Evolutionary conservation across 257 asterid species (phyloP), one percentile per base, ranked within the genome.

Genomic region (Datura wrightii): DNA sequence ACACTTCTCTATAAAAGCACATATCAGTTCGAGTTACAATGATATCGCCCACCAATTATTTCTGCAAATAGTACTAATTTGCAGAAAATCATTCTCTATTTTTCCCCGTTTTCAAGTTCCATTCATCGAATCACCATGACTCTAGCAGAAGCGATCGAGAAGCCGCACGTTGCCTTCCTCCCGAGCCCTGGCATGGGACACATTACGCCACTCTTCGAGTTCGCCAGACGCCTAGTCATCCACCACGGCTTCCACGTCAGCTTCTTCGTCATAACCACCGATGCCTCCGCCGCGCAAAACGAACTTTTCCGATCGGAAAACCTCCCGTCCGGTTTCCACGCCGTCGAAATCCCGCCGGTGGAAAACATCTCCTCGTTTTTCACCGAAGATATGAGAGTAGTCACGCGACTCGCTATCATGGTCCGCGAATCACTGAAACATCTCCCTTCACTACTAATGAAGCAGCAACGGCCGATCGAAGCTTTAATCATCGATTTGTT

Each of bases 161-260:
- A 84, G 24, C 87, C 85, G 0, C 89, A 90, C 18, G 39, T 92
- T 0, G 89, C 91, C 7, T 56, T 92, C 52, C 90, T 92, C 15
- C 86, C 90, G 1, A 88, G 92, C 85, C 90, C 93, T 2, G 90
- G 95, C 55, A 87, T 90, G 88, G 95, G 95, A 5, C 92, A 92
- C 82, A 9, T 90, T 8, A 63, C 71, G 9, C 92, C 91, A 1
- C 85, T 90, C 53, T 82, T 91, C 83, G 87, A 91, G 82, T 86
- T 91, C 3, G 89, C 92, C 0, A 87, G 89, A 44, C 81, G 53
- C 85, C 88, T 91, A 4, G 85, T 85, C 48, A 58, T 16, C 19
- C 69, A 65, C 31, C 88, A 82, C 24, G 72, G 48, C 67, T n/a
- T 89, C 86, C 87, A n/a, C 5, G 89, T 88, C 65, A 91, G 86